phyloP scores from a whole-genome alignment of 2,329 filamentous ascomycete genomes.

The Botrytis cinerea region DNA sequence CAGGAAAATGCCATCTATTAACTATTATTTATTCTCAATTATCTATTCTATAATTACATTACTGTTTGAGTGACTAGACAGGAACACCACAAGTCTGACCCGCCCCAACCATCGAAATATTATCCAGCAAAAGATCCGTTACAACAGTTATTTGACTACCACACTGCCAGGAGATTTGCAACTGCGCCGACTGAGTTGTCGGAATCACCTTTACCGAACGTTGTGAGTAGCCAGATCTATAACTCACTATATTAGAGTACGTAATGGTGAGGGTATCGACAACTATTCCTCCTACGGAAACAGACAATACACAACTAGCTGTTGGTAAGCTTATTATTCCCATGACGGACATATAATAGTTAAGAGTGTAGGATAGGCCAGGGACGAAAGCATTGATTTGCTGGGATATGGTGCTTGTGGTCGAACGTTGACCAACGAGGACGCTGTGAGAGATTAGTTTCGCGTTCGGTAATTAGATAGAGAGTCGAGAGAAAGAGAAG shows the following conservation, averaged over 20 bases:
- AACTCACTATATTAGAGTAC: background rate
- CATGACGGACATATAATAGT: background rate
- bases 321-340: background rate
- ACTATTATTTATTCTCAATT: background rate
- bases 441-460: background rate
- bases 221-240: background rate
- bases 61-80: background rate
- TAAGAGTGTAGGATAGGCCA: background rate
- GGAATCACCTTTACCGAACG: background rate
- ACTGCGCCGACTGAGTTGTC: background rate
- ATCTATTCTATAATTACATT: background rate
- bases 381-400: background rate
- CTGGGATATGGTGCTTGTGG: background rate
- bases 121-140: background rate
- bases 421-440: background rate
- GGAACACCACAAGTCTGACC: background rate
- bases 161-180: background rate
- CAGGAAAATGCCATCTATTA: background rate
- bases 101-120: background rate
- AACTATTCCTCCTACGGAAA: background rate
- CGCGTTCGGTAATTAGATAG: background rate
- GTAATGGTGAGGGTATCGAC: background rate
- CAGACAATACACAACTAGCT: background rate
- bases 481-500: background rate
- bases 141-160: fast-evolving